phyloP scores from a whole-genome alignment of 805 yeast species.

The Candida mattraensis region DNA sequence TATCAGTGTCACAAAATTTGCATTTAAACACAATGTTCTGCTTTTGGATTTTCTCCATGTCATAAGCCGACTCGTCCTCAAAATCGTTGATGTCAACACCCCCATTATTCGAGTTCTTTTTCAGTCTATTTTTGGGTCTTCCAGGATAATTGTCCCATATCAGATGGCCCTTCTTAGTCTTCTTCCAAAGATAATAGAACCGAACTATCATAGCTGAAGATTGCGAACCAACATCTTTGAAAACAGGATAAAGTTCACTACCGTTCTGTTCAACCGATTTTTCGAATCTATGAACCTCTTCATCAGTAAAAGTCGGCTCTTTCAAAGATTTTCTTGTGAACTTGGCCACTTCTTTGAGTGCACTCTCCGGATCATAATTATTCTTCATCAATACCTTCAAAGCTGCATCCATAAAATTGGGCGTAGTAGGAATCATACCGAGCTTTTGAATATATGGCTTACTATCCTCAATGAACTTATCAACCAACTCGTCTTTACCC shows the following conservation, averaged over 20 bases:
- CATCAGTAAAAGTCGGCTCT: slow-evolving; percentile 73
- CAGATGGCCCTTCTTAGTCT: slow-evolving; percentile 67
- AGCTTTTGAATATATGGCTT: slow-evolving; percentile 55
- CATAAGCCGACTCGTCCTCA: slow-evolving; percentile 73
- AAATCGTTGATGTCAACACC: slow-evolving; percentile 48
- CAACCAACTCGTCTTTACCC: slow-evolving; percentile 30
- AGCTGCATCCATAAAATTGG: slow-evolving; percentile 80
- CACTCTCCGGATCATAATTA: slow-evolving; percentile 49
- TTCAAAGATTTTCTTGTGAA: slow-evolving; percentile 58
- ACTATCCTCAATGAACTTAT: slow-evolving; percentile 55
- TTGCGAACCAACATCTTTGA: slow-evolving; percentile 69
- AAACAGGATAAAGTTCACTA: slow-evolving; percentile 75
- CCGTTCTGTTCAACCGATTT: slow-evolving; percentile 72
- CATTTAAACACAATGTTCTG: slow-evolving; percentile 53
- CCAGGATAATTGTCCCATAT: slow-evolving; percentile 87
- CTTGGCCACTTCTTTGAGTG: slow-evolving; percentile 44
- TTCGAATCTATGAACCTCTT: slow-evolving; percentile 70
- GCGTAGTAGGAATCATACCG: slow-evolving; percentile 58
- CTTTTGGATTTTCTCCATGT: slow-evolving; percentile 46
- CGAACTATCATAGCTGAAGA: slow-evolving; percentile 78
- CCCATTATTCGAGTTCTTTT: slow-evolving; percentile 40
- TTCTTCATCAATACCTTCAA: slow-evolving; percentile 52
- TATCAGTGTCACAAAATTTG: slow-evolving; percentile 63
- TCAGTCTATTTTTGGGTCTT: slow-evolving; percentile 55
- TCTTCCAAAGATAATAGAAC: slow-evolving; percentile 90